Evolutionary conservation across 148 eudicot species (phyloP), one percentile per base, ranked within the genome.

Genomic region (Amaranthus hypochondriacus): DNA sequence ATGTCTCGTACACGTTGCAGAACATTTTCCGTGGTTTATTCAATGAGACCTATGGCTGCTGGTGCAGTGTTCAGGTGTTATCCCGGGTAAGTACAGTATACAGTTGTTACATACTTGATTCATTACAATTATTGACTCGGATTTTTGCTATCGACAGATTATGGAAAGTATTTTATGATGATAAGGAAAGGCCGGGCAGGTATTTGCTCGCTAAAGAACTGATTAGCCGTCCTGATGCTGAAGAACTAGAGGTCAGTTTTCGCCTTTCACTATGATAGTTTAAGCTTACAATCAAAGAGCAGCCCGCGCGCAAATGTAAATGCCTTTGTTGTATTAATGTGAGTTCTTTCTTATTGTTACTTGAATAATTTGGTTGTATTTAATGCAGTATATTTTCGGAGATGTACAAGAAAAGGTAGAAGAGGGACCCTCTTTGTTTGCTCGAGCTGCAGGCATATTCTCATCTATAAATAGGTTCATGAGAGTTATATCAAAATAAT

Each of bases 41-140:
- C 98, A 5, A 95, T 95, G 98, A 90, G 85, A 80, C 98, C 98
- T 76, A 80, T 92, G 73, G 76, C 88, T 46, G 58, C 88, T 71
- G 98, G 98, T 59, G 98, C 98, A 47, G 91, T 92, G 56, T 95
- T 95, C 81, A 92, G 98, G 85, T 92, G 93, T 78, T 95, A 90
- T 80, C 98, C 98, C 0, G 96, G 90, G 98, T 92, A 89, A 84
- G 90, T 78, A 51, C 66, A 2, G 39, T 7, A 13, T 58, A 28
- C 62, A 0, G 5, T 42, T 43, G 48, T 15, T 39, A 8, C n/a
- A 9, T 50, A 48, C 21, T 55, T 54, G 62, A 46, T 42, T 72
- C 50, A 11, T 57, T 43, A 50, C 53, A 11, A 52, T 14, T 51
- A 43, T 53, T 18, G 2, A 61, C 73, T 76, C 65, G 59, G 42